Base-by-base conservation (phyloP, 106 monocot species). In the Alisma plantagoaquatica region DNA sequence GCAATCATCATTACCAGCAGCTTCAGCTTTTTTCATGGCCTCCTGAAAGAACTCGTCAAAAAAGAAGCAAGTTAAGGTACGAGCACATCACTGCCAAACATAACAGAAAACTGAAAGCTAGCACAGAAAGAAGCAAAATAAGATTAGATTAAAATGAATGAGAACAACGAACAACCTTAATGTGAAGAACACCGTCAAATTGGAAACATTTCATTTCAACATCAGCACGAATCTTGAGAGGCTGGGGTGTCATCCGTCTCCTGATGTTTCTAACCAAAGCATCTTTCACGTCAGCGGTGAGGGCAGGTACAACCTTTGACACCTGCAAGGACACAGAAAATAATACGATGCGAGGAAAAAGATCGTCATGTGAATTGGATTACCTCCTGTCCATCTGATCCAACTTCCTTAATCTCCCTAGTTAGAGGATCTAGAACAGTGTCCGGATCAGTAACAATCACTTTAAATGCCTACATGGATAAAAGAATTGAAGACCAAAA, bases 131-230 rank as follows among this genome's bases (percentile, higher is more conserved):
- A 6, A 38, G 35, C 35, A 38, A 38, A 14, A 38, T 7, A 38
- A 38, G 35, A 38, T 6, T 38, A 14, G 35, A 38, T 7, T 38
- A 38, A 6, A 38, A 38, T 7, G 14, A 7, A 38, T 7, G 14
- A 38, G 35, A 14, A 38, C 14, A 14, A 14, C 3, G 16, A 19
- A 25, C 16, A 55, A 76, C 88, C 91, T 91, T 80, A 20, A 91
- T 91, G 49, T 91, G 91, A 64, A 81, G 72, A 44, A 91, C 91
- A 5, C 85, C 91, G 31, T 91, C 91, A 56, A 91, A 85, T 49
- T 91, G 81, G 55, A 81, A 91, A 70, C 91, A 91, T 25, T 80
- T 91, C 76, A 91, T 91, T 67, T 91, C 85, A 27, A 91, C 65
- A 68, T 91, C 91, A 9, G 84, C 91, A 15, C 85, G 73, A 27